A percentile compares a stretch with the other conserved stretches of the same genome.
Conservation (phyloP, 1,139 yeast species). For the Saccharomyces hybrid region DNA sequence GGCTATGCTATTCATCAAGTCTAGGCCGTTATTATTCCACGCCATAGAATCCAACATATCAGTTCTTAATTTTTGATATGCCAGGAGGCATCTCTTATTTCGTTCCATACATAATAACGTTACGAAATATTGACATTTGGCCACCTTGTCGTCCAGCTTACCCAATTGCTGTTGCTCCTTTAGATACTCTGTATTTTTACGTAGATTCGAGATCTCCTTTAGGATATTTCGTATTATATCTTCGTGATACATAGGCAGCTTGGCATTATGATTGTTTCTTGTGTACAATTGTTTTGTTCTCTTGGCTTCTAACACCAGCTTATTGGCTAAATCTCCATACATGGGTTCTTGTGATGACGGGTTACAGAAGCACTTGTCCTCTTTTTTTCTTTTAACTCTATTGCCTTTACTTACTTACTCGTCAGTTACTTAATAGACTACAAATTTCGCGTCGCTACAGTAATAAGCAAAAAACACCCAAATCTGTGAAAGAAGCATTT, state of each 20-base stretch:
- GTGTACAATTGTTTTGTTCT: slow-evolving; percentile 52
- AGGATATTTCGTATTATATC: slow-evolving; percentile 57
- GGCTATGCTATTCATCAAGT: slow-evolving; percentile 16
- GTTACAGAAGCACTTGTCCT: no score
- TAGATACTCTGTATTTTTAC: slow-evolving; percentile 36
- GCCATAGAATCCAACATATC: slow-evolving; percentile 58
- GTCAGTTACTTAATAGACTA: no score
- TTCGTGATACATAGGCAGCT: slow-evolving; percentile 64
- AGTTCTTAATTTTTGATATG: slow-evolving; percentile 69
- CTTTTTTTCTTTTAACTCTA: no score
- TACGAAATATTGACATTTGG: slow-evolving; percentile 69
- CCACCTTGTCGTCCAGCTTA: slow-evolving; percentile 39
- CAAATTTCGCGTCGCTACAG: no score
- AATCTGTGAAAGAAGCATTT: no score
- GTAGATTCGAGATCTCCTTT: slow-evolving; percentile 53
- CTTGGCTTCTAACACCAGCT: slow-evolving; percentile 77
- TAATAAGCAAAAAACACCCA: no score
- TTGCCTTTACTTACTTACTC: no score
- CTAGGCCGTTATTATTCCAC: slow-evolving; percentile 47
- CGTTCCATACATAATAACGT: slow-evolving; percentile 77
- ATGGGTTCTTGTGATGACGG: slow-evolving; percentile 32
- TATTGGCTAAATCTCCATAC: slow-evolving; percentile 86
- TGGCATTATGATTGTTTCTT: slow-evolving; percentile 14
- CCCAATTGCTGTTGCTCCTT: slow-evolving; percentile 27
- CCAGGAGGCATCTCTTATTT: slow-evolving; percentile 80